Conservation (phyloP, 257 asterid genomes). For the Rubia yunnanensis region DNA sequence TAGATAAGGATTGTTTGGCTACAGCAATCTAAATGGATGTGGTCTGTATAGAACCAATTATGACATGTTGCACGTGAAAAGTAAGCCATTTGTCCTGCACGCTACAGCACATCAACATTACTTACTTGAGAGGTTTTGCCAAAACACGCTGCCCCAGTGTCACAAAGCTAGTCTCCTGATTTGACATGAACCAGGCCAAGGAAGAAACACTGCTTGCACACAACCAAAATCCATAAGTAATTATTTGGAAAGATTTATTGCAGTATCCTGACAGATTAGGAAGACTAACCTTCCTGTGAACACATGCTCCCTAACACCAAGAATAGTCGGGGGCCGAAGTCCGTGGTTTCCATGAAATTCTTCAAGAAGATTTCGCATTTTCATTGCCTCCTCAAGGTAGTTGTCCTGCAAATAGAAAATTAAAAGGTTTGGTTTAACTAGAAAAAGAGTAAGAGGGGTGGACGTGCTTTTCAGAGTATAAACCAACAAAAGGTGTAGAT, state of each 20-base stretch:
- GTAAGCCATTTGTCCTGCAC: neutral
- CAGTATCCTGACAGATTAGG: neutral
- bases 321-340: conserved; percentile 92
- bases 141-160: conserved; percentile 97
- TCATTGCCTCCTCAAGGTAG: conserved; percentile 99
- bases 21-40: neutral
- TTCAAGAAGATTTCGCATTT: conserved; percentile 91
- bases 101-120: conserved; percentile 1
- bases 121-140: conserved; percentile 95
- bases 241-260: too few relatives aligned
- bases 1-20: neutral
- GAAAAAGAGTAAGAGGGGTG: neutral
- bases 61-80: neutral
- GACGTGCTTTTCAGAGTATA: neutral
- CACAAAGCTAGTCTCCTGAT: conserved; percentile 98
- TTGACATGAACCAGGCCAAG: conserved; percentile 98
- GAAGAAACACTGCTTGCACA: conserved; percentile 84
- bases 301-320: conserved; percentile 96
- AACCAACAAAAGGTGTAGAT: neutral
- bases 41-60: neutral
- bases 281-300: conserved; percentile 90
- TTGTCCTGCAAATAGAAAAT: conserved; percentile 51
- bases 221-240: neutral
- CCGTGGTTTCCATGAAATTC: conserved; percentile 91
- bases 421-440: neutral